A percentile compares a stretch with the other conserved stretches of the same genome.
phyloP scores from a whole-genome alignment of 805 yeast species.

The Hanseniaspora valbyensis region DNA sequence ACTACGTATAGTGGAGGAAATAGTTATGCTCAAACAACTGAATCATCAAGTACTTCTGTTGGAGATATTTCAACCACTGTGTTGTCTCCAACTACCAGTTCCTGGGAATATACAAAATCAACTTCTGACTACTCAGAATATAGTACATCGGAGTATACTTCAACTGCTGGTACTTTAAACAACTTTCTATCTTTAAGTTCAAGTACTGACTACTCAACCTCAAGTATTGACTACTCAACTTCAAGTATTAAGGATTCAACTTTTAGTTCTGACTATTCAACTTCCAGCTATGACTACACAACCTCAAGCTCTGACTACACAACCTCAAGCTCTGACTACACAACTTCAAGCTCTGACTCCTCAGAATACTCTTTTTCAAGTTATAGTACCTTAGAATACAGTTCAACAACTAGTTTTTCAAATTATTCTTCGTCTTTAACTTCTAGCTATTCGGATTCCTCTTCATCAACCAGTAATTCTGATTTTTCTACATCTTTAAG shows the following conservation, averaged over 20 bases:
- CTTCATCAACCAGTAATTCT: conserved; percentile 12
- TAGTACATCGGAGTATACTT: too few species aligned
- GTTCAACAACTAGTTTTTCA: conserved; percentile 11
- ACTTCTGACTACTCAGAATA: too few species aligned
- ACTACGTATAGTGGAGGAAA: too few species aligned
- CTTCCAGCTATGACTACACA: not conserved
- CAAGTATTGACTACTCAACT: too few species aligned
- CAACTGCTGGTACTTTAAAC: too few species aligned
- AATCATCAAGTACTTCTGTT: not conserved
- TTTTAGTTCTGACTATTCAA: not conserved
- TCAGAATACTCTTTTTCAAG: conserved; percentile 16
- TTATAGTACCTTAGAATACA: not conserved
- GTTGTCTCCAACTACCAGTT: not conserved
- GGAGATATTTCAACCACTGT: not conserved
- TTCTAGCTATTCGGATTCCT: too few species aligned
- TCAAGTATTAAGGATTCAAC: too few species aligned
- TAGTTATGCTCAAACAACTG: not conserved
- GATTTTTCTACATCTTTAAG: conserved; percentile 22
- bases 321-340: not conserved
- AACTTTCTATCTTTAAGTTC: too few species aligned
- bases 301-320: not conserved
- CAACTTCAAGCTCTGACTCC: not conserved
- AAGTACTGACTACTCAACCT: too few species aligned
- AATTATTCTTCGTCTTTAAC: not conserved
- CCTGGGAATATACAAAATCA: not conserved